phyloP scores from a whole-genome alignment of 2,329 filamentous ascomycete genomes.

The Akanthomyces dipterigenus region DNA sequence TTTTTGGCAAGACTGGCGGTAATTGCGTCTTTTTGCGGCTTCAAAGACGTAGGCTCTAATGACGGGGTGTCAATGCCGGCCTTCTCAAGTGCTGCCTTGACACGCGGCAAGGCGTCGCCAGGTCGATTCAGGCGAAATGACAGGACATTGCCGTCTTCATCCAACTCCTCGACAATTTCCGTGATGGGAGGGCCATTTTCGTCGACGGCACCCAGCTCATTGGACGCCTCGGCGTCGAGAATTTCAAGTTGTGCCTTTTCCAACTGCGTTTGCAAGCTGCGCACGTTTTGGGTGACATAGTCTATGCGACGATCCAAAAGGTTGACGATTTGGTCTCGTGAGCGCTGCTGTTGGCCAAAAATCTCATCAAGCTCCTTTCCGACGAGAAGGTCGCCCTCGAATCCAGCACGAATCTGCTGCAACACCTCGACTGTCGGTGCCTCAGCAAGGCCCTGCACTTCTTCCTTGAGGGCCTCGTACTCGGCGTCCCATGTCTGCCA shows the following conservation, averaged over 20 bases:
- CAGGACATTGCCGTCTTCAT: slow-evolving; percentile 82
- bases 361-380: slow-evolving; percentile 48
- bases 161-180: slow-evolving; percentile 87
- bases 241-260: slow-evolving; percentile 63
- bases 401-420: slow-evolving; percentile 48
- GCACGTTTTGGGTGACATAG: slow-evolving; percentile 79
- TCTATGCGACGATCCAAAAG: slow-evolving; percentile 67
- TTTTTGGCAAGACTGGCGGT: neutral
- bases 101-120: slow-evolving; percentile 57
- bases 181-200: slow-evolving; percentile 71
- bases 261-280: slow-evolving; percentile 66
- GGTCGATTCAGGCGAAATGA: slow-evolving; percentile 61
- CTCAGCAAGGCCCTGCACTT: slow-evolving; percentile 54
- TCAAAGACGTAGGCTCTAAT: neutral
- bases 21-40: neutral
- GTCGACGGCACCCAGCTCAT: slow-evolving; percentile 54
- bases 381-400: slow-evolving; percentile 56
- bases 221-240: slow-evolving; percentile 52
- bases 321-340: slow-evolving; percentile 48
- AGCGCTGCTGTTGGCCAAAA: slow-evolving; percentile 26
- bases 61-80: slow-evolving; percentile 48
- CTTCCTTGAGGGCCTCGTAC: slow-evolving; percentile 83
- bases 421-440: slow-evolving; percentile 44
- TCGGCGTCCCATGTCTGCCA: slow-evolving; percentile 91
- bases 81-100: slow-evolving; percentile 68